Base-by-base conservation (phyloP, 225 moss, liverwort and hornwort species). In the Pseudisothecium myosuroides region DNA sequence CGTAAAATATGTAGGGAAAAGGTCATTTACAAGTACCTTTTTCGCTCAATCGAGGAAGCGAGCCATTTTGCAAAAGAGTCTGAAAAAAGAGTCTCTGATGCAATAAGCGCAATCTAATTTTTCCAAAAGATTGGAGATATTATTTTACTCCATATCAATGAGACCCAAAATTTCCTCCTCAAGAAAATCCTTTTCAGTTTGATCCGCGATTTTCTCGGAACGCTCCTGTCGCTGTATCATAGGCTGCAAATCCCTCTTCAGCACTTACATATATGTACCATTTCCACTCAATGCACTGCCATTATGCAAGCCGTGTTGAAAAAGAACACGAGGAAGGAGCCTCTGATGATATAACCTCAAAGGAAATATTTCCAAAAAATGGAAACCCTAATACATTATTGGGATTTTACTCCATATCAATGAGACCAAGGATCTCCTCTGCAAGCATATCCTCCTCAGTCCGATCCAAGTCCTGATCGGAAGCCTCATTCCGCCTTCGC, bases 401-500 rank as follows among this genome's bases (percentile, higher is more conserved):
- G 3, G 19, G 20, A 41, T 12, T 36, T 20, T 62, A 86, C 14
- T 61, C 75, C 85, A 62, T 86, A 20, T 62, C 85, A 75, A 75
- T 62, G 20, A 86, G 86, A 71, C 91, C 93, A 41, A 83, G 82
- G 26, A 83, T 83, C 65, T 83, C 82, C 65, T 65, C 82, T 36
- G 16, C 49, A 16, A 83, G 82, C 24, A 82, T 82, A 16, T 95
- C 92, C 41, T 92, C 93, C 72, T 92, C 94, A 34, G 87, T 90
- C 62, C 34, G 91, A 36, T 88, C 85, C 85, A 45, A 27, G 15
- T 62, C 67, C 74, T 58, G 62, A 78, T 88, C 82, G 8, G 69
- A 64, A 64, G 49, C 55, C 55, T 76, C 58, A 21, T 71, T 66
- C 39, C 76, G 87, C 56, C 58, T 87, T 17, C 79, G 43, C 76